These are phyloP conservation scores for Zymoseptoria tritici DNA, from an alignment of 2,329 filamentous ascomycete genomes.

Conservation along the genomic window DNA sequence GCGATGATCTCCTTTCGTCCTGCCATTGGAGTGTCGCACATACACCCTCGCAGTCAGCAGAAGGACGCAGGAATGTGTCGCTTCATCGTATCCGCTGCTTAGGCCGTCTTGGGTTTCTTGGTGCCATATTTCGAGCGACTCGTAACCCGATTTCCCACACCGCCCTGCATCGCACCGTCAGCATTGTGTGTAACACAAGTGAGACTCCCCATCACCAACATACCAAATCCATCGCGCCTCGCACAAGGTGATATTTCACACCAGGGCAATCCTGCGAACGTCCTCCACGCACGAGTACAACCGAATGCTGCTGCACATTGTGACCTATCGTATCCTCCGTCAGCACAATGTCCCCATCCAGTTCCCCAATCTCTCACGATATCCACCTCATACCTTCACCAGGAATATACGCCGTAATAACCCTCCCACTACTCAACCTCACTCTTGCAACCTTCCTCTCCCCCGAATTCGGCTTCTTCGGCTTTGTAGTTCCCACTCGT, in stretches of 20 bases:
- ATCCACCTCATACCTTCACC: conserved; percentile 60
- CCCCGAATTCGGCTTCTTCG: conserved; percentile 98
- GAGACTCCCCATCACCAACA: conserved; percentile 32
- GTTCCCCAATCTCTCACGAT: not conserved
- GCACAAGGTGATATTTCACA: conserved; percentile 90
- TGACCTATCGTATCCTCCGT: conserved; percentile 51
- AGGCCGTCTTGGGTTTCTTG: conserved; percentile 90
- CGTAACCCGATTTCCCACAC: conserved; percentile 75
- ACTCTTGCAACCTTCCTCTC: conserved; percentile 94
- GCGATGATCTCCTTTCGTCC: not conserved
- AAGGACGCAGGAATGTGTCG: not conserved
- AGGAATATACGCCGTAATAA: conserved; percentile 89
- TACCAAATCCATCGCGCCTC: conserved; percentile 89
- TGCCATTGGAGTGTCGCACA: not conserved
- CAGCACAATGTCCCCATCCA: conserved; percentile 3
- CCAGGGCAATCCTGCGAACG: conserved; percentile 95
- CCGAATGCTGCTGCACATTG: conserved; percentile 97
- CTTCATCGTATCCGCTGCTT: not conserved
- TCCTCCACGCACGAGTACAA: conserved; percentile 90
- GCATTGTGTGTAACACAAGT: not conserved
- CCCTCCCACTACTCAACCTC: conserved; percentile 74
- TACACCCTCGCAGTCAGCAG: not conserved
- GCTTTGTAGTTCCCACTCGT: conserved; percentile 85
- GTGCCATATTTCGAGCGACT: conserved; percentile 95
- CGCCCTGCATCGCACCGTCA: conserved; percentile 53